Base-by-base conservation (phyloP, 352 stramenopile genomes). In the Blastocystis sp. region DNA sequence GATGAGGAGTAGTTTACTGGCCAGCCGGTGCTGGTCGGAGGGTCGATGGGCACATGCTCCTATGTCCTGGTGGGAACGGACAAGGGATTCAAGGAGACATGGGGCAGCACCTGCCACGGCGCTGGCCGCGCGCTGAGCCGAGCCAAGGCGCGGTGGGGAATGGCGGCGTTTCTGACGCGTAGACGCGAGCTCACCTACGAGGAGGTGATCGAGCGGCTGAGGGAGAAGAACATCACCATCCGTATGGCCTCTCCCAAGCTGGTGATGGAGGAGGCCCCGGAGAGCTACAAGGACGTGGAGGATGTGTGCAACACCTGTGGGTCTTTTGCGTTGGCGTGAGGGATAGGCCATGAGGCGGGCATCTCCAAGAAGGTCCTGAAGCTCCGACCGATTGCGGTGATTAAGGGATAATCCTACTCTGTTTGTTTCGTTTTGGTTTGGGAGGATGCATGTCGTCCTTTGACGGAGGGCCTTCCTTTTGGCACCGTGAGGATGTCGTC, bases 311-410 rank as follows among this genome's bases (percentile, higher is more conserved):
- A 95, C 80, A 95, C 93, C n/a, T 95, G 93, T 88, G 57, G 19
- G 24, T 17, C 24, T 21, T 82, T 40, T 14, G 3, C 11, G 21
- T 17, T 11, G 40, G 19, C 60, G 9, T 42, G 28, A 65, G 34
- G 42, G 19, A 28, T 76, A 88, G 78, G 78, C 89, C 90, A 95
- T 78, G 89, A 92, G 59, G 93, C 93, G 43, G 93, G 93, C 2
- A 95, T 95, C 14, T 93, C 90, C 66, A 92, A 92, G 79, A 95
- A 95, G 89, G 91, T 92, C n/a, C 90, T 95, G 66, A 95, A 94
- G 76, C 80, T 95, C 0, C 89, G 91, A 66, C 93, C 93, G 24
- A 92, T 95, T 70, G 91, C 92, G 19, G 93, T 95, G 1, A 92
- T 95, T 42, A 95, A 95, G 89, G 93, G 93, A 34, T 95, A 84